Conservation (phyloP, 805 yeast species). For the Debaryomyces tyrocola region DNA sequence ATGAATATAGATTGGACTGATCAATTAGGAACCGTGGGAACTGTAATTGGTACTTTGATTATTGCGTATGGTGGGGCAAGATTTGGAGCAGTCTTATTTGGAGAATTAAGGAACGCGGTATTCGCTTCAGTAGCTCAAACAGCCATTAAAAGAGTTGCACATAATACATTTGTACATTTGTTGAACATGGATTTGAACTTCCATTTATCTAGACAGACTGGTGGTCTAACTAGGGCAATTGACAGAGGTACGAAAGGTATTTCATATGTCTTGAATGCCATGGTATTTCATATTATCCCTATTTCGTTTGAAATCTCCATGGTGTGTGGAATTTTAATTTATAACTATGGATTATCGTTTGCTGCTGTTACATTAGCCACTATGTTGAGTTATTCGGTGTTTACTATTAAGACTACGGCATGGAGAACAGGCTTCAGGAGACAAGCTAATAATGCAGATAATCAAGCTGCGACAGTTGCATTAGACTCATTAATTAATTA, state of each 20-base stretch:
- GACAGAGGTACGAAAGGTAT: constrained; percentile 98
- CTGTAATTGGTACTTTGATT: constrained; percentile 67
- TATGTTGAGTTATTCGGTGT: constrained; percentile 83
- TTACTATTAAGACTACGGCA: constrained; percentile 89
- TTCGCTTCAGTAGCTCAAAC: constrained; percentile 94
- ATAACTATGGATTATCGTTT: constrained; percentile 84
- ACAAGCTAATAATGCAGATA: constrained; percentile 86
- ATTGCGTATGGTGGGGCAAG: constrained; percentile 92
- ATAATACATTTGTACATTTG: constrained; percentile 81
- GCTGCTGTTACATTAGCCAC: constrained; percentile 88
- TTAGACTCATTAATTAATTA: constrained; percentile 90
- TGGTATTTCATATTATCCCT: constrained; percentile 97
- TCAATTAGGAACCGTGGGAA: constrained; percentile 59
- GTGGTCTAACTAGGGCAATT: constrained; percentile 93
- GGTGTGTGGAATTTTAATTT: constrained; percentile 91
- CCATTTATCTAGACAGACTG: constrained; percentile 90
- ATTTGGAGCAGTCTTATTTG: constrained; percentile 91
- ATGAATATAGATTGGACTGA: constrained; percentile 88
- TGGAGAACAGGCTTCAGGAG: constrained; percentile 95
- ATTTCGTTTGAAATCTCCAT: constrained; percentile 88
- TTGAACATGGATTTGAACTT: constrained; percentile 83
- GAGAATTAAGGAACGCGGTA: constrained; percentile 91
- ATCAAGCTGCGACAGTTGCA: constrained; percentile 92
- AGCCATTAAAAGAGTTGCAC: constrained; percentile 88
- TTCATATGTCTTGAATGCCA: constrained; percentile 85